phyloP scores from a whole-genome alignment of 306 rosid species.

The Sphenostylis stenocarpa region DNA sequence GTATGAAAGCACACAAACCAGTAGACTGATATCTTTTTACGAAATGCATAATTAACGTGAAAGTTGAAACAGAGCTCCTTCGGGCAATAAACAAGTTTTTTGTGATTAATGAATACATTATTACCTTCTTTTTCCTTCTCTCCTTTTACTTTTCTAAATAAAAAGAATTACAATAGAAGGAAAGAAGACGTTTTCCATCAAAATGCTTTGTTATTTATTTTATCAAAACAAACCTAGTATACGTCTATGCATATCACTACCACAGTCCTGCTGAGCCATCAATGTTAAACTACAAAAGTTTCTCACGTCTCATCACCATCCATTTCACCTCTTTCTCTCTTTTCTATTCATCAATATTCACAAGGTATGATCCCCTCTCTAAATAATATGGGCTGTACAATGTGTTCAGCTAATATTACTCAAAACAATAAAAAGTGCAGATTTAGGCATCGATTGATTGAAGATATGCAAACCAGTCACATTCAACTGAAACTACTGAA shows the following conservation, averaged over 20 bases:
- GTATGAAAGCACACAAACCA: slow-evolving; percentile 35
- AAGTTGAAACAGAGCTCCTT: slow-evolving; percentile 1
- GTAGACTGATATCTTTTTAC: slow-evolving; percentile 26
- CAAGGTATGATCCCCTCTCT: too few species aligned
- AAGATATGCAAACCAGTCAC: neutral
- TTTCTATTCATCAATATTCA: neutral
- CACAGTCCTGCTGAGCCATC: neutral
- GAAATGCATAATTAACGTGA: neutral
- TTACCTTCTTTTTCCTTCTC: neutral
- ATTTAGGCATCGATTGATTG: neutral
- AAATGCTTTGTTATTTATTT: neutral
- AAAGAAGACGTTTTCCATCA: neutral
- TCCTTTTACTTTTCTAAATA: neutral
- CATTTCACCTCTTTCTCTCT: neutral
- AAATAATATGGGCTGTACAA: neutral
- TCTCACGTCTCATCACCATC: neutral
- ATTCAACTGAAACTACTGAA: neutral
- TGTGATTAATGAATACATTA: neutral
- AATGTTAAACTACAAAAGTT: neutral
- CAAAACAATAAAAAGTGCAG: neutral
- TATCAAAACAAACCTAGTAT: neutral
- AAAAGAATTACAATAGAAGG: neutral
- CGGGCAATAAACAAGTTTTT: neutral
- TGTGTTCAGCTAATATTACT: neutral
- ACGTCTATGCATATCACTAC: neutral